These are phyloP conservation scores for Strobilomyces confusus DNA, from an alignment of 768 basidiomycete species.

Conservation along the genomic window DNA sequence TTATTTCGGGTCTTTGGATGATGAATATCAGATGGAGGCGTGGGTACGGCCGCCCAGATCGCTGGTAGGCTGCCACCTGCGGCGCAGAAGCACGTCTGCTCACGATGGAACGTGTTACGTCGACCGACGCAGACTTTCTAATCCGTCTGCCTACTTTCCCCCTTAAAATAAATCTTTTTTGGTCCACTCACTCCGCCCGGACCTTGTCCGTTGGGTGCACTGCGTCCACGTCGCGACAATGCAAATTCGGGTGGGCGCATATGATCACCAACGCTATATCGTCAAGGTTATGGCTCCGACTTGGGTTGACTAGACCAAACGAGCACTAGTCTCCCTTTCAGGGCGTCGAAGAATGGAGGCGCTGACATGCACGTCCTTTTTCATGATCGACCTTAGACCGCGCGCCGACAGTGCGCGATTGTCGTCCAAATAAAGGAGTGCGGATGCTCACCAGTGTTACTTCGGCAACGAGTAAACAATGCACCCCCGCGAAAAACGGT, in stretches of 20 bases:
- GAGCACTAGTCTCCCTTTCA: not conserved
- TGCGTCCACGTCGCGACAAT: not conserved
- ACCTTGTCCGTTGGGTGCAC: conserved; percentile 5
- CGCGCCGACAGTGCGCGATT: not conserved
- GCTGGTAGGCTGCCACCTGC: not conserved
- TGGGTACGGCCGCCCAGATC: not conserved
- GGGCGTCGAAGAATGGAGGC: conserved; percentile 19
- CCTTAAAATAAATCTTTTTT: not conserved
- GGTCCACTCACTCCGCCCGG: not conserved
- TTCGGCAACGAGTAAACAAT: not conserved
- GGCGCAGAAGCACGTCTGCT: not conserved
- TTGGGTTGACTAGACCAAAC: not conserved
- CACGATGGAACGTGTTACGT: conserved; percentile 11
- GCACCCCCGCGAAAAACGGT: not conserved
- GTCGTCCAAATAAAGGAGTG: not conserved
- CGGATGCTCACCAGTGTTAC: not conserved
- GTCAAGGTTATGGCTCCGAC: conserved; percentile 9
- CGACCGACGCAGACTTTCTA: conserved; percentile 9
- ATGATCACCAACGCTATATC: not conserved
- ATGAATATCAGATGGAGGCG: not conserved
- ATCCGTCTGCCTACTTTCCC: not conserved
- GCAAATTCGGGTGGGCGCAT: conserved; percentile 1
- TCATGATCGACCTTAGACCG: conserved; percentile 28
- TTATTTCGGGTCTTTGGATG: not conserved
- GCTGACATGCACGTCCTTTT: conserved; percentile 4